phyloP scores from a whole-genome alignment of 139 green algal genomes.

The Astrephomene gubernaculifera region DNA sequence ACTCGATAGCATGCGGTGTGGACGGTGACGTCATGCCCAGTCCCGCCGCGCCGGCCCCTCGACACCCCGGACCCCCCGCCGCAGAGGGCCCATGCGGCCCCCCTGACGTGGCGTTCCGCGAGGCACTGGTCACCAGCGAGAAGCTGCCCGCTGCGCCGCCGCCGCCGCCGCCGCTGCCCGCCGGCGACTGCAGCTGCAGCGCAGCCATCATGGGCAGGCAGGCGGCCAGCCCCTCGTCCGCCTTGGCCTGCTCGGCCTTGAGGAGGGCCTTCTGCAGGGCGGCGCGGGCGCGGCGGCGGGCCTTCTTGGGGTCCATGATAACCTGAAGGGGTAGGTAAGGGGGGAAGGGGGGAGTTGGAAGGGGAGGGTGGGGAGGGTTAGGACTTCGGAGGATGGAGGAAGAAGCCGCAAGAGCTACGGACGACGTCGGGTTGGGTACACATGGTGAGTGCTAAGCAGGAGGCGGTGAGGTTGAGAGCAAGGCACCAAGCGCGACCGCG shows the following conservation, averaged over 20 bases:
- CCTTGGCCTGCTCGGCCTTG: conserved; percentile 45
- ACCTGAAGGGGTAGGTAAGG: background rate
- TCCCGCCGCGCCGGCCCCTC: background rate
- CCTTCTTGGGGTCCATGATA: conserved; percentile 37
- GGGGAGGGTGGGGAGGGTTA: no score
- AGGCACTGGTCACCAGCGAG: background rate
- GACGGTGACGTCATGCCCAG: background rate
- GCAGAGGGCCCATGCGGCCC: no score
- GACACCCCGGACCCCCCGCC: background rate
- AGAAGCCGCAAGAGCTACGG: no score
- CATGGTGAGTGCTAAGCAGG: no score
- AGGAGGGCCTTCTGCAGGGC: conserved; percentile 42
- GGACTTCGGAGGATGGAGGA: no score
- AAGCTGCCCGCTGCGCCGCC: background rate
- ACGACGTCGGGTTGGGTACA: no score
- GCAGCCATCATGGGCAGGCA: conserved; percentile 52
- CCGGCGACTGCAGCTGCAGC: conserved; percentile 7
- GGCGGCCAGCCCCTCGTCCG: conserved; percentile 46
- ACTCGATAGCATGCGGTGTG: conserved; percentile 35
- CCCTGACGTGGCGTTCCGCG: no score
- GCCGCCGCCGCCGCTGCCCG: background rate
- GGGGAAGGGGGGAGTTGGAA: background rate
- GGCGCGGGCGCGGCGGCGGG: conserved; percentile 2
- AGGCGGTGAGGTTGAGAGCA: no score
- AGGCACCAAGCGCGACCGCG: no score